Percentiles rank a stretch among this genome's conserved stretches.
Conservation (phyloP, 2,329 filamentous ascomycete genomes). For the Alternaria alternata region DNA sequence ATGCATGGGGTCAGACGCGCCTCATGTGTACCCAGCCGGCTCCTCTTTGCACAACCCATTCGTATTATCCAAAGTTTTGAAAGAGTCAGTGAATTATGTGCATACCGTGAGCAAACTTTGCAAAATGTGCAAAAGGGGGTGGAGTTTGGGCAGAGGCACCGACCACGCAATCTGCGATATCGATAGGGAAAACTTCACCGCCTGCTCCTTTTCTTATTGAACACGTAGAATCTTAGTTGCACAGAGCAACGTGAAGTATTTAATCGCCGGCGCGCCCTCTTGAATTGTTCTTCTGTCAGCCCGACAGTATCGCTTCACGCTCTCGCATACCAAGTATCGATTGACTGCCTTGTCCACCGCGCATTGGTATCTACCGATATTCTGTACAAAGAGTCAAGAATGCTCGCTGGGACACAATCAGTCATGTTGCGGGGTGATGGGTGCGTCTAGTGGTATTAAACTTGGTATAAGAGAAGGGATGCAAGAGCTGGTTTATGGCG, state of each 20-base stretch:
- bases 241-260: background rate
- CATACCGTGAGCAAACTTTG: slow-evolving; percentile 1
- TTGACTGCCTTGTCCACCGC: background rate
- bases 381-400: background rate
- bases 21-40: slow-evolving; percentile 17
- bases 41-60: slow-evolving; percentile 12
- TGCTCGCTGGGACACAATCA: background rate
- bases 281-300: background rate
- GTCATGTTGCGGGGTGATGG: background rate
- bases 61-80: background rate
- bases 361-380: background rate
- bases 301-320: background rate
- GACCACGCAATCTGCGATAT: slow-evolving; percentile 17
- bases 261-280: background rate
- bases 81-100: slow-evolving; percentile 6
- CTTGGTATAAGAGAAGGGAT: background rate
- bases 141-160: slow-evolving; percentile 14
- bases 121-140: slow-evolving; percentile 15
- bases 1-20: slow-evolving; percentile 19
- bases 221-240: background rate
- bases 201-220: slow-evolving; percentile 5
- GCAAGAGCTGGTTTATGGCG: background rate
- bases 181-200: slow-evolving; percentile 12
- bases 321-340: background rate
- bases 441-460: background rate